Conservation (phyloP, 495 filamentous ascomycete genomes). For the Aspergillus heteromorphus region DNA sequence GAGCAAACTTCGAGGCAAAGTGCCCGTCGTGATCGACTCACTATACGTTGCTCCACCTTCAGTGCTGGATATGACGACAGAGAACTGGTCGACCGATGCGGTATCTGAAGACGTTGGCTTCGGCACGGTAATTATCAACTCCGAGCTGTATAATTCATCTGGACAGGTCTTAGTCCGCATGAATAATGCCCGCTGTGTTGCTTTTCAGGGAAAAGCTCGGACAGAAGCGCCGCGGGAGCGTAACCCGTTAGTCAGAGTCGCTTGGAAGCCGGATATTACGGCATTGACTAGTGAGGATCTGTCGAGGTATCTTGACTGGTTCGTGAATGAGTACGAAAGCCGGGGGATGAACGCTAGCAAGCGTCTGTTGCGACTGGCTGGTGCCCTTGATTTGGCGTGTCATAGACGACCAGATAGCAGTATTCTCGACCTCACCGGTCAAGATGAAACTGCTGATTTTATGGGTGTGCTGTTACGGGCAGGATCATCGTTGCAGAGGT, state of each 20-base stretch:
- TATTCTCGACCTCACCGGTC: not conserved
- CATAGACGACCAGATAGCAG: not conserved
- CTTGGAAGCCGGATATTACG: slow-evolving; percentile 33
- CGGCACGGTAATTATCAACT: not conserved
- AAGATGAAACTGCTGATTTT: not conserved
- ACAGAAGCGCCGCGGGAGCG: not conserved
- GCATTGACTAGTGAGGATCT: not conserved
- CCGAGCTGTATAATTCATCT: not conserved
- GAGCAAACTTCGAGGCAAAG: not conserved
- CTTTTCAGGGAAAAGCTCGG: not conserved
- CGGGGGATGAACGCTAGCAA: not conserved
- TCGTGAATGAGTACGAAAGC: not conserved
- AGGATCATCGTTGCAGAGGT: not conserved
- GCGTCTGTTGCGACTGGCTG: not conserved
- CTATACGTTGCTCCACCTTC: not conserved
- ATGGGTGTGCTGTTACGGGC: not conserved
- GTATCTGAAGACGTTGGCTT: not conserved
- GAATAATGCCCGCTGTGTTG: not conserved
- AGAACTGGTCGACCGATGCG: not conserved
- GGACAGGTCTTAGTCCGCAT: not conserved
- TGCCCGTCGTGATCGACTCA: not conserved
- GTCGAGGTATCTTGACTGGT: not conserved
- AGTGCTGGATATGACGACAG: not conserved
- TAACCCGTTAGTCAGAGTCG: slow-evolving; percentile 19
- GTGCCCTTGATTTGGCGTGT: not conserved